Base-by-base conservation (phyloP, 2,329 filamentous ascomycete genomes). In the Penicillium sp. region DNA sequence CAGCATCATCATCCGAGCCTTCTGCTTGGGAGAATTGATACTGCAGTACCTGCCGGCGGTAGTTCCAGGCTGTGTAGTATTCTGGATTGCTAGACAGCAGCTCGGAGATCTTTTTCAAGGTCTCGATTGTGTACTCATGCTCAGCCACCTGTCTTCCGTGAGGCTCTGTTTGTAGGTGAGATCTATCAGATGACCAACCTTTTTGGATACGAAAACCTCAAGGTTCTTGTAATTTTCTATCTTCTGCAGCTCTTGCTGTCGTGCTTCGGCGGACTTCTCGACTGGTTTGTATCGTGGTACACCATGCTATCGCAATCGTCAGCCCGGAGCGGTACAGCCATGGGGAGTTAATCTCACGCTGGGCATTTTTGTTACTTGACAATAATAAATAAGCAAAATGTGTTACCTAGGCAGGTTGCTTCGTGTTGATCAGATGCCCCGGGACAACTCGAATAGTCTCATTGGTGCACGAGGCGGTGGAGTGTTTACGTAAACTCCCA, bases 211-310 rank as follows among this genome's bases (percentile, higher is more conserved):
- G 47, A 81, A 71, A 46, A 78, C 74, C 56, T 90, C 87, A 38
- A 95, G 74, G 10, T 78, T 72, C 57, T 81, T 83, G 70, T 95
- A 95, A 56, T 82, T 79, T 50, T 77, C 72, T 62, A 96, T 95
- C 68, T 85, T 85, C 59, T 81, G 79, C 49, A 82, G 76, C 68
- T 94, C 88, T 67, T 83, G 80, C 57, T 81, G 76, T 51, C 80
- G 79, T 64, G 86, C 81, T 64, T 87, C 81, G 61, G 86, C 82
- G 59, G 85, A 85, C 58, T 79, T 77, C 61, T 77, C 75, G 53
- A 73, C 70, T 48, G 71, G 73, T 60, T 78, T 76, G 53, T 80
- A 77, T 64, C 89, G 86, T 63, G 87, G 80, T 68, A 94, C 79
- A 65, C 88, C 88, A 78, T 96, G 90, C 88, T 95, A 72, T 53